phyloP scores from a whole-genome alignment of 257 asterid species.

The Galeopsis tetrahit region DNA sequence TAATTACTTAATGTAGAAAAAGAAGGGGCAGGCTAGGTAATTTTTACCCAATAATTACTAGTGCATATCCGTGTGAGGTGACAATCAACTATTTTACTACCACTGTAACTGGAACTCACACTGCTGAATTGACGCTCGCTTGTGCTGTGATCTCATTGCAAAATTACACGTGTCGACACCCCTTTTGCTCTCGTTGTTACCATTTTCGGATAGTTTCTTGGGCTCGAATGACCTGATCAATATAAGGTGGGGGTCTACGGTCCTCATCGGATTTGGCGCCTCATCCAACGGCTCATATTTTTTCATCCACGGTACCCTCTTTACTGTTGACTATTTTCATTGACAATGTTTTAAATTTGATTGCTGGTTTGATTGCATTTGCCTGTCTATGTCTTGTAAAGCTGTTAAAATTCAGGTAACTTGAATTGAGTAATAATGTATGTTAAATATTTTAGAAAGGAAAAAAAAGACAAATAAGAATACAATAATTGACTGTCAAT shows the following conservation, averaged over 20 bases:
- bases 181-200: conserved; percentile 37
- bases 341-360: conserved; percentile 9
- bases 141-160: conserved; percentile 25
- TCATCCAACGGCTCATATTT: conserved; percentile 31
- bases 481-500: too few species aligned
- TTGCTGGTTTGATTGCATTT: conserved; percentile 1
- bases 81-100: conserved; percentile 27
- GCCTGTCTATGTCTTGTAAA: neutral
- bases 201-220: conserved; percentile 19
- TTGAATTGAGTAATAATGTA: neutral
- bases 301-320: neutral
- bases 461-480: too few species aligned
- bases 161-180: conserved; percentile 38
- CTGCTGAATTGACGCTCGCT: conserved; percentile 47
- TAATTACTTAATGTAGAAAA: too few species aligned
- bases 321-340: neutral
- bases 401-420: conserved; percentile 1
- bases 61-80: conserved; percentile 27
- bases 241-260: conserved; percentile 12
- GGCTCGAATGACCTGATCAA: neutral
- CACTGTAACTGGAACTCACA: conserved; percentile 25
- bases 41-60: neutral
- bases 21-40: neutral
- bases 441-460: too few species aligned
- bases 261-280: neutral